Percentiles rank a stretch among this genome's conserved stretches.
These are phyloP conservation scores for Lepiota brunneoincarnata DNA, from an alignment of 768 basidiomycete genomes.

Conservation along the genomic window DNA sequence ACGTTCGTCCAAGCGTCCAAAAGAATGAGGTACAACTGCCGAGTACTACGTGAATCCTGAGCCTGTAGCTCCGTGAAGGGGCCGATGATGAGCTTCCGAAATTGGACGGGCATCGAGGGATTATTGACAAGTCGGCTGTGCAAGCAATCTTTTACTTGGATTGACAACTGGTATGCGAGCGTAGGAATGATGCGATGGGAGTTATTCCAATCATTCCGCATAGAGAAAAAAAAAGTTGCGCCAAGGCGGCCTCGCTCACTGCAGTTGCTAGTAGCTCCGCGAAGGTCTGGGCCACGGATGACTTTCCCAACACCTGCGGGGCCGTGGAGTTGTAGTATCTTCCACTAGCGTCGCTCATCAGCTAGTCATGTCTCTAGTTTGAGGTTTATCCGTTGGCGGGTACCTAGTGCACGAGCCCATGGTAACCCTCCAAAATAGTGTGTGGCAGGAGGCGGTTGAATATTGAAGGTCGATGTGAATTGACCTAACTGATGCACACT, in stretches of 20 bases:
- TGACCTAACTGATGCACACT: too few relatives aligned
- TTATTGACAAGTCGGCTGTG: neutral
- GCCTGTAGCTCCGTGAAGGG: neutral
- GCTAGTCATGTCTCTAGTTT: neutral
- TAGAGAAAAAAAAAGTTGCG: constrained; percentile 6
- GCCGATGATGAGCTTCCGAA: neutral
- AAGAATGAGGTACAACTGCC: neutral
- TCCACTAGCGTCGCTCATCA: neutral
- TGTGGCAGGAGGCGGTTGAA: too few relatives aligned
- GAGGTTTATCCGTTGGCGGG: neutral
- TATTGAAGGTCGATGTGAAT: too few relatives aligned
- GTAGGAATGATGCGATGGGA: neutral
- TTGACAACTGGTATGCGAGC: neutral
- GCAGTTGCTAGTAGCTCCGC: neutral
- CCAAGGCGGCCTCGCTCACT: neutral
- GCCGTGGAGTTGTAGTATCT: neutral
- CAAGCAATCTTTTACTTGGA: neutral
- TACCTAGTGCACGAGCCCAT: too few relatives aligned
- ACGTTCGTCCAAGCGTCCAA: neutral
- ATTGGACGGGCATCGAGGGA: neutral
- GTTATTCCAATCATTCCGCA: neutral
- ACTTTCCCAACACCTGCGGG: constrained; percentile 6
- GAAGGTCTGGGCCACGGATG: neutral
- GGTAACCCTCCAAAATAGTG: too few relatives aligned
- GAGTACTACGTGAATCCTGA: too few relatives aligned